These are phyloP conservation scores for Oligophagozyma castellii DNA, from an alignment of 1,139 yeast species.

Conservation along the genomic window DNA sequence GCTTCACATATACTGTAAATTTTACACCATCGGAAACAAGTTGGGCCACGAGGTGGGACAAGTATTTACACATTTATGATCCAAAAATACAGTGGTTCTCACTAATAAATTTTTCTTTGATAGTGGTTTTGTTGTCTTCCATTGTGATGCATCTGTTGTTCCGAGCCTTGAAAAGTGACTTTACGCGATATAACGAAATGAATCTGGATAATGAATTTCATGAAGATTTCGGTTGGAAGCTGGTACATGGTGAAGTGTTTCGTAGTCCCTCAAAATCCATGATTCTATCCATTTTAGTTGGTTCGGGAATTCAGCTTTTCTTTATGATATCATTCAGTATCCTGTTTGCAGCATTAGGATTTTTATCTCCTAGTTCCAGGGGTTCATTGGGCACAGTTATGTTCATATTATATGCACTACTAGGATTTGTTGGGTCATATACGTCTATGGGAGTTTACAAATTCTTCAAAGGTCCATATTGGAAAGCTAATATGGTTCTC, in stretches of 20 bases:
- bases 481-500: slow-evolving; percentile 74
- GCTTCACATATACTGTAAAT: slow-evolving; percentile 48
- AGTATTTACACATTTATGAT: slow-evolving; percentile 80
- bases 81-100: slow-evolving; percentile 96
- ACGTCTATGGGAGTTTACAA: slow-evolving; percentile 78
- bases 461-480: slow-evolving; percentile 81
- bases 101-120: slow-evolving; percentile 66
- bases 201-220: slow-evolving; percentile 78
- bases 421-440: slow-evolving; percentile 73
- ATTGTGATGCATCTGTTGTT: slow-evolving; percentile 70
- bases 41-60: slow-evolving; percentile 99
- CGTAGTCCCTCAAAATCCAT: slow-evolving; percentile 65
- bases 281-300: slow-evolving; percentile 66
- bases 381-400: slow-evolving; percentile 85
- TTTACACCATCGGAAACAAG: slow-evolving; percentile 62
- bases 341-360: slow-evolving; percentile 74
- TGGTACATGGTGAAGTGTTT: slow-evolving; percentile 90
- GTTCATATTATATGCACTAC: slow-evolving; percentile 68
- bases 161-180: slow-evolving; percentile 74
- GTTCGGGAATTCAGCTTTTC: slow-evolving; percentile 79
- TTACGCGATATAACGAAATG: slow-evolving; percentile 77
- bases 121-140: slow-evolving; percentile 64
- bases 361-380: slow-evolving; percentile 86
- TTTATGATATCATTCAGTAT: slow-evolving; percentile 66
- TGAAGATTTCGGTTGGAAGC: slow-evolving; percentile 96